Evolutionary conservation across 208 protist genomes (phyloP).

Genomic region (Blastocrithidia nonstop): DNA sequence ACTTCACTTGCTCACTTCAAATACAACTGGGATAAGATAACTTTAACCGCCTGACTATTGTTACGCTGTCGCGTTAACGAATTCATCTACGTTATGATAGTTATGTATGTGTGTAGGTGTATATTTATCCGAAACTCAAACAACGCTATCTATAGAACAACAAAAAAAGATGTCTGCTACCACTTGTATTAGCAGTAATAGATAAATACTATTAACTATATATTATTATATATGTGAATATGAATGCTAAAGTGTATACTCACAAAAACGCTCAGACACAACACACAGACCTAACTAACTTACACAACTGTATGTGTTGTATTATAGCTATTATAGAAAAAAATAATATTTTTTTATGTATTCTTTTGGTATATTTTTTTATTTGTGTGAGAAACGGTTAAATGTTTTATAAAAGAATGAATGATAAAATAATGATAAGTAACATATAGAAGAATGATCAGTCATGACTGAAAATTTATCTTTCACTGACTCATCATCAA

Average conservation of each 20-base stretch:
- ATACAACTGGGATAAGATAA: conserved; percentile 60
- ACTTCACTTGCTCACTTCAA: conserved; percentile 28
- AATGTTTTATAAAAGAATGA: neutral
- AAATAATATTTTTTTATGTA: conserved; percentile 7
- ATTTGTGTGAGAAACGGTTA: neutral
- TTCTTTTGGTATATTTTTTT: neutral
- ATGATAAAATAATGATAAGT: too few relatives aligned
- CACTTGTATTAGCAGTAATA: too few relatives aligned
- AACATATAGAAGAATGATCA: too few relatives aligned
- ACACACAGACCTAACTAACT: too few relatives aligned
- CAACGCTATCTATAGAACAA: neutral
- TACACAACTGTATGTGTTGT: too few relatives aligned
- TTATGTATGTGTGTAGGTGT: conserved; percentile 1
- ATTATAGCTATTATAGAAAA: too few relatives aligned
- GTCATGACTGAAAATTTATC: too few relatives aligned
- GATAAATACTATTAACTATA: neutral
- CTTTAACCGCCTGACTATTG: conserved; percentile 27
- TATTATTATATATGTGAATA: neutral
- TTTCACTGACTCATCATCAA: too few relatives aligned
- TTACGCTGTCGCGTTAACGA: neutral
- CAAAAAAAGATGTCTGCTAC: too few relatives aligned
- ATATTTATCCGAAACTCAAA: neutral
- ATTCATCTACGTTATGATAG: neutral
- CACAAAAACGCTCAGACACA: too few relatives aligned
- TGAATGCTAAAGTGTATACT: too few relatives aligned